Evolutionary conservation across 2,329 filamentous ascomycete genomes (phyloP).

Genomic region (Penicillium janthinellum): DNA sequence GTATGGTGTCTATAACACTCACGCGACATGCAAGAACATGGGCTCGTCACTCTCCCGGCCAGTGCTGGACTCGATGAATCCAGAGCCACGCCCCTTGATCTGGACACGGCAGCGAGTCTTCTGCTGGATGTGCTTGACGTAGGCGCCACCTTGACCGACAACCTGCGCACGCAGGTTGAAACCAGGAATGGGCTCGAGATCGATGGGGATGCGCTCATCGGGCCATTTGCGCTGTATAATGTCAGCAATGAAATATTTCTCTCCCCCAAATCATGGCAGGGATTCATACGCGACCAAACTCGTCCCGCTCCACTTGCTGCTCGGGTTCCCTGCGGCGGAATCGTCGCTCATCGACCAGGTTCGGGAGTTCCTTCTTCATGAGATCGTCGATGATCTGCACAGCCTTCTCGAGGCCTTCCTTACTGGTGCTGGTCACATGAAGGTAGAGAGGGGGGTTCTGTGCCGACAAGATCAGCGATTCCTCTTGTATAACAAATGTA

Average conservation of each 20-base stretch:
- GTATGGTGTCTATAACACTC: conserved; percentile 15
- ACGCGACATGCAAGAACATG: conserved; percentile 97
- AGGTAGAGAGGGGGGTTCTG: conserved; percentile 93
- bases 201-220: conserved; percentile 89
- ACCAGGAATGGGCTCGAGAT: conserved; percentile 84
- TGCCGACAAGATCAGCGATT: not conserved
- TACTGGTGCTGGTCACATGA: conserved; percentile 89
- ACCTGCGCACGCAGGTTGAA: conserved; percentile 97
- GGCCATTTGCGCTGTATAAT: conserved; percentile 87
- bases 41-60: conserved; percentile 89
- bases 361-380: conserved; percentile 93
- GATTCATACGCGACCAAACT: conserved; percentile 74
- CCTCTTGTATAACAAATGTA: not conserved
- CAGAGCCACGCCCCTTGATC: conserved; percentile 95
- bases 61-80: conserved; percentile 88
- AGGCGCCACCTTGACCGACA: conserved; percentile 88
- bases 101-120: conserved; percentile 95
- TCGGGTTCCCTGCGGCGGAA: conserved; percentile 82
- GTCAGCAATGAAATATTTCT: conserved; percentile 20
- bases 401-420: conserved; percentile 87
- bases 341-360: conserved; percentile 89
- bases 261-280: not conserved
- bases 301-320: conserved; percentile 79
- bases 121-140: conserved; percentile 97
- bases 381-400: conserved; percentile 88